phyloP scores from a whole-genome alignment of 306 rosid species.

The Spatholobus suberectus region DNA sequence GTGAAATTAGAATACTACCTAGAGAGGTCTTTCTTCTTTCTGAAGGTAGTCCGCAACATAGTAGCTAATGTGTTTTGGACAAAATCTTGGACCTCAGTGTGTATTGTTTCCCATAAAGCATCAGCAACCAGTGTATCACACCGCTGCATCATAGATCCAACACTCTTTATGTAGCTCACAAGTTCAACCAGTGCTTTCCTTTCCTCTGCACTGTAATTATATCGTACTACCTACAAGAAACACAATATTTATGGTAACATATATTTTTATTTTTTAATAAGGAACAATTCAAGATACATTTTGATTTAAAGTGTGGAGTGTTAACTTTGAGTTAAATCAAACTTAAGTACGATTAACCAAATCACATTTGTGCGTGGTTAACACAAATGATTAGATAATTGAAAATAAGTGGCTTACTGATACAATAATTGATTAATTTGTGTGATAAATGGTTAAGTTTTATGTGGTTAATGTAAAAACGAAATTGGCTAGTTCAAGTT shows the following conservation, averaged over 20 bases:
- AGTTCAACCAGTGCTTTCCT: conserved; percentile 92
- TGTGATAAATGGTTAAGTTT: conserved; percentile 19
- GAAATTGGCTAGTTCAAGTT: neutral
- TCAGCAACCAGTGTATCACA: conserved; percentile 94
- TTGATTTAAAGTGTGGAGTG: neutral
- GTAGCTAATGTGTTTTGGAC: conserved; percentile 95
- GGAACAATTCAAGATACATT: conserved; percentile 26
- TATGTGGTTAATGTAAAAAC: neutral
- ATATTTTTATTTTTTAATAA: conserved; percentile 21
- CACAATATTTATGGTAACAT: conserved; percentile 16
- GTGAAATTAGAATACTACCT: conserved; percentile 60
- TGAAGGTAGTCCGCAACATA: conserved; percentile 91
- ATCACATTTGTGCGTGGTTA: conserved; percentile 1
- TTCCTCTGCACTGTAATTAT: conserved; percentile 89
- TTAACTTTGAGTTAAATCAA: conserved; percentile 25
- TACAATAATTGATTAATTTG: conserved; percentile 8
- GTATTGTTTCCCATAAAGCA: conserved; percentile 99
- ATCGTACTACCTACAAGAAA: conserved; percentile 81
- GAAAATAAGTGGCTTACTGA: conserved; percentile 14
- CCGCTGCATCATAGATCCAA: conserved; percentile 96
- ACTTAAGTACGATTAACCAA: neutral
- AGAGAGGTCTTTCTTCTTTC: conserved; percentile 97
- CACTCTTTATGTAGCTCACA: conserved; percentile 93
- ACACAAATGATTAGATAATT: conserved; percentile 18
- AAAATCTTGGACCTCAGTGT: conserved; percentile 99